Evolutionary conservation across 805 yeast species (phyloP), one percentile per base, ranked within the genome.

Genomic region (Starmerella apis): DNA sequence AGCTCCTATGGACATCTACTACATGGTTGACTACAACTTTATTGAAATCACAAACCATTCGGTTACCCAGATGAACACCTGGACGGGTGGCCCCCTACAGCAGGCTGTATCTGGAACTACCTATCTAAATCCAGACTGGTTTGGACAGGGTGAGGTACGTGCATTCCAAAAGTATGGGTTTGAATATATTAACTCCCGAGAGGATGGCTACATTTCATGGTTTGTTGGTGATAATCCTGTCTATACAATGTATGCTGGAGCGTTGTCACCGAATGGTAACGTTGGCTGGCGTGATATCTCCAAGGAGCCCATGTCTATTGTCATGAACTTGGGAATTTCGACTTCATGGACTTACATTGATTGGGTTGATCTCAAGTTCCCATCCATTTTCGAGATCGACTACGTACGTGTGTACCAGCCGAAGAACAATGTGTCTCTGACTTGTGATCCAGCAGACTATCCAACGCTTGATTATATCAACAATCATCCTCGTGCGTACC

Each of bases 1-100:
- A 55, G 97, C 96, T 16, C 97, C 97, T 9, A 79, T 79, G 63
- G 97, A 90, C 67, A 81, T 87, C 56, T 90, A 96, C 96, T 90
- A 85, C 64, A 74, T 76, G 63, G 95, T 96, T 4, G 94, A 90
- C 67, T 87, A 87, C 66, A 77, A 79, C 57, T 88, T 75, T 61
- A 65, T 87, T 48, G 88, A 80, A 62, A 70, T 90, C 54, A 71
- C 83, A 66, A 86, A 90, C 68, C 56, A 58, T 22, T 69, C 83
- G 0, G 70, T 82, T 39, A 83, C 96, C 1, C 64, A 80, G 13
- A 84, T 87, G 88, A 90, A 88, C 65, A 73, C 86, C 1, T 88
- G 86, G 67, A 73, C 85, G 27, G 98, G 97, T 52, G 96, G 96
- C 43, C 95, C 96, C 1, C 78, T 74, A 68, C 97, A 90, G 69